Conservation (phyloP, 2,329 filamentous ascomycete genomes). For the Fonsecaea monophora region DNA sequence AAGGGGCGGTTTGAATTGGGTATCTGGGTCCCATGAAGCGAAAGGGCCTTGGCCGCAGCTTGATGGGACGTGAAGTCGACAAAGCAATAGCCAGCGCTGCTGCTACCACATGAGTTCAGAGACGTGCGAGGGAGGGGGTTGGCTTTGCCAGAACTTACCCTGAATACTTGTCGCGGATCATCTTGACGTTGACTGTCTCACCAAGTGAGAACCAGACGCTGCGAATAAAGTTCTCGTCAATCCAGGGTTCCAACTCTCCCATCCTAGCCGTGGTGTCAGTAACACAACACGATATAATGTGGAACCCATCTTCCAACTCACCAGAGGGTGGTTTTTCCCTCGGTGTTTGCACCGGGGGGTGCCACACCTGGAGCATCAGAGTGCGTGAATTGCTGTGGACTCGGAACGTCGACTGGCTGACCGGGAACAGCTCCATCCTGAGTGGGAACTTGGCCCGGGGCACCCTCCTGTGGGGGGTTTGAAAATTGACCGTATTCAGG, state of each 20-base stretch:
- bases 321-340: constrained; percentile 65
- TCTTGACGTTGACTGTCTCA: constrained; percentile 97
- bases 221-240: constrained; percentile 98
- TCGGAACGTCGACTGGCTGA: constrained; percentile 51
- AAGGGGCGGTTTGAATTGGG: constrained; percentile 94
- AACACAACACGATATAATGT: constrained; percentile 25
- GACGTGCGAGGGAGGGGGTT: constrained; percentile 36
- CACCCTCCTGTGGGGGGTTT: constrained; percentile 63
- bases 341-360: constrained; percentile 57
- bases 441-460: constrained; percentile 56
- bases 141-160: constrained; percentile 66
- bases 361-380: constrained; percentile 54
- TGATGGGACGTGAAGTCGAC: constrained; percentile 87
- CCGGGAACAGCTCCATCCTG: constrained; percentile 60
- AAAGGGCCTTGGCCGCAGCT: constrained; percentile 88
- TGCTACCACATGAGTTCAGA: constrained; percentile 55
- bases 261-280: constrained; percentile 69
- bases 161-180: constrained; percentile 99
- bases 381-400: constrained; percentile 61
- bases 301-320: constrained; percentile 43
- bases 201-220: constrained; percentile 92
- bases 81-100: constrained; percentile 98
- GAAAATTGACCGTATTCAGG: constrained; percentile 67
- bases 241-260: constrained; percentile 98
- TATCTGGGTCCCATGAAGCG: constrained; percentile 84